Conservation (phyloP, 192 early-diverging fungal species). For the Jimgerdemannia lactiflua region DNA sequence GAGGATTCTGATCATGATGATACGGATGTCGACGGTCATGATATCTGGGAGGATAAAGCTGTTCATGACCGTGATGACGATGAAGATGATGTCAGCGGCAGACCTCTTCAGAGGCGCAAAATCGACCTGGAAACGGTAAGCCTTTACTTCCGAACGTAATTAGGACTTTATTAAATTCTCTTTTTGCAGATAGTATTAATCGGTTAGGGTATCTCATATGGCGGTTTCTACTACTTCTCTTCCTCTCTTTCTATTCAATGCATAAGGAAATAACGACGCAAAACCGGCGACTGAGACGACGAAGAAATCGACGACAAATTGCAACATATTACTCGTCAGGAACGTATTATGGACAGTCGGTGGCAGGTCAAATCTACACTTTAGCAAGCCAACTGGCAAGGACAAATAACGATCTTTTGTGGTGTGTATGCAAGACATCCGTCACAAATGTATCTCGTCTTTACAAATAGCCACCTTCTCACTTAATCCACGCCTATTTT, state of each 20-base stretch:
- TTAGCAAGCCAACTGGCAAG: constrained; percentile 73
- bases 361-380: constrained; percentile 66
- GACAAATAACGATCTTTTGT: constrained; percentile 69
- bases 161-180: too few relatives aligned
- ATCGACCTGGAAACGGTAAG: constrained; percentile 29
- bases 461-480: not conserved
- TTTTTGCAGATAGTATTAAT: too few relatives aligned
- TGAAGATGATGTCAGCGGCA: constrained; percentile 22
- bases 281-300: constrained; percentile 33
- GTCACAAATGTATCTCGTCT: too few relatives aligned
- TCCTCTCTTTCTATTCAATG: too few relatives aligned
- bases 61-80: constrained; percentile 29
- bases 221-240: too few relatives aligned
- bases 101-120: constrained; percentile 42
- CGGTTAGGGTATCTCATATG: too few relatives aligned
- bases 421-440: constrained; percentile 44
- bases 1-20: constrained; percentile 32
- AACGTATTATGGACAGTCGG: constrained; percentile 71
- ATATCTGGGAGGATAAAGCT: constrained; percentile 9
- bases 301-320: constrained; percentile 41
- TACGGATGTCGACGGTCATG: constrained; percentile 23
- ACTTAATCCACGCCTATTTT: not conserved
- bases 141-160: not conserved
- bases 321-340: constrained; percentile 84
- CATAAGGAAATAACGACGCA: constrained; percentile 11